phyloP scores from a whole-genome alignment of 352 stramenopile species.

The Phytophthora tubulina region DNA sequence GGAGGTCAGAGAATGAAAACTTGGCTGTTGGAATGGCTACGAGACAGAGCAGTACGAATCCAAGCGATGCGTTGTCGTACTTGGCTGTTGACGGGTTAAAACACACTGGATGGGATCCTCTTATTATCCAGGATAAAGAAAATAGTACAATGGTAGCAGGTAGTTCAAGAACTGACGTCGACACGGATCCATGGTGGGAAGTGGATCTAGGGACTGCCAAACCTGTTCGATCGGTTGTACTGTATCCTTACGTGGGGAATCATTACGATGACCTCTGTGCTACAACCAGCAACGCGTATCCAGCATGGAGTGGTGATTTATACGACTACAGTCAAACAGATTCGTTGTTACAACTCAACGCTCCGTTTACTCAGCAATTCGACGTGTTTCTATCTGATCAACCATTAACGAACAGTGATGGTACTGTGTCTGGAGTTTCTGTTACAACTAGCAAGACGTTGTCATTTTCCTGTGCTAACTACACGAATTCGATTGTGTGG shows the following conservation, averaged over 20 bases:
- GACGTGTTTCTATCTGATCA: slow-evolving; percentile 51
- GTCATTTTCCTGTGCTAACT: slow-evolving; percentile 61
- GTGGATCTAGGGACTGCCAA: slow-evolving; percentile 64
- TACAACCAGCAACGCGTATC: slow-evolving; percentile 20
- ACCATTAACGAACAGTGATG: slow-evolving; percentile 34
- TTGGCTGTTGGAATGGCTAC: slow-evolving; percentile 66
- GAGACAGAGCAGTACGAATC: slow-evolving; percentile 66
- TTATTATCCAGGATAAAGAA: slow-evolving; percentile 28
- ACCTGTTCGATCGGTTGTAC: slow-evolving; percentile 54
- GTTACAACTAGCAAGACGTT: slow-evolving; percentile 42
- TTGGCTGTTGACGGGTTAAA: slow-evolving; percentile 63
- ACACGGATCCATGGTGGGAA: slow-evolving; percentile 74
- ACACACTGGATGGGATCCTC: slow-evolving; percentile 50
- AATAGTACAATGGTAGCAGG: slow-evolving; percentile 39
- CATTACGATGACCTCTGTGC: slow-evolving; percentile 49
- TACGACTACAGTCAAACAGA: slow-evolving; percentile 52
- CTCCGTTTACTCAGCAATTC: slow-evolving; percentile 67
- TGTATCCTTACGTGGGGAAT: slow-evolving; percentile 64
- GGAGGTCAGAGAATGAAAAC: slow-evolving; percentile 70
- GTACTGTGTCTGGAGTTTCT: slow-evolving; percentile 4
- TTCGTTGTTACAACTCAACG: slow-evolving; percentile 47
- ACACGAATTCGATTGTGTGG: slow-evolving; percentile 49
- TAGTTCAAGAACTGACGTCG: slow-evolving; percentile 55
- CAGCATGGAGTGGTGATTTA: slow-evolving; percentile 53
- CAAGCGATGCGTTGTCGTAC: slow-evolving; percentile 46